Evolutionary conservation across 257 asterid species (phyloP), one percentile per base, ranked within the genome.

Genomic region (Echites panduratus): DNA sequence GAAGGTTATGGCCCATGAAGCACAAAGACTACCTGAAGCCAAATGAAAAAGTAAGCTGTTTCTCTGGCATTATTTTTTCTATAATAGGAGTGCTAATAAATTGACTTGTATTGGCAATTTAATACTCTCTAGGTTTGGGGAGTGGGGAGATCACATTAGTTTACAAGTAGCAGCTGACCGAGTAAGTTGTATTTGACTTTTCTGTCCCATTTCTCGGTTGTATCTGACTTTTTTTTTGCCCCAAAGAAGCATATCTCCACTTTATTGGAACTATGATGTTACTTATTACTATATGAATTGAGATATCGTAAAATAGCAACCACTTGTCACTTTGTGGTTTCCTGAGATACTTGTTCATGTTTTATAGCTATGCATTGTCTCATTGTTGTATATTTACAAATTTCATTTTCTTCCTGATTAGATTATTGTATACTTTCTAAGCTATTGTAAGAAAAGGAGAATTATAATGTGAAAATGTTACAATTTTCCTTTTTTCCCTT

Each of bases 101-200:
- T 26, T 63, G 68, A 13, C 64, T 45, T 61, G 20, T 58, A 26
- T 77, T 40, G 82, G 73, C 19, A 77, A 29, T 49, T 70, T 83
- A 70, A n/a, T 75, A 32, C 70, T 44, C 72, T 70, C 58, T 76
- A 94, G 98, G 84, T 73, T 75, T 75, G 96, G 96, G 13, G 98
- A 91, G 79, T 94, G 97, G 98, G 98, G 98, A 70, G n/a, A n/a
- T n/a, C n/a, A n/a, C n/a, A n/a, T n/a, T n/a, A n/a, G n/a, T n/a
- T n/a, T n/a, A n/a, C n/a, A 94, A 88, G 98, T 97, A 73, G 97
- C 98, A 75, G 96, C 98, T 27, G 98, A 94, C 79, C 78, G 83
- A 74, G 98, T 91, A 87, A 85, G 94, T 82, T 76, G 52, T 56
- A 72, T 62, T 56, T 63, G 64, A 44, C 48, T 52, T 70, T 24